Conservation (phyloP, 179 eudicot species). For the Vitellaria paradoxa region DNA sequence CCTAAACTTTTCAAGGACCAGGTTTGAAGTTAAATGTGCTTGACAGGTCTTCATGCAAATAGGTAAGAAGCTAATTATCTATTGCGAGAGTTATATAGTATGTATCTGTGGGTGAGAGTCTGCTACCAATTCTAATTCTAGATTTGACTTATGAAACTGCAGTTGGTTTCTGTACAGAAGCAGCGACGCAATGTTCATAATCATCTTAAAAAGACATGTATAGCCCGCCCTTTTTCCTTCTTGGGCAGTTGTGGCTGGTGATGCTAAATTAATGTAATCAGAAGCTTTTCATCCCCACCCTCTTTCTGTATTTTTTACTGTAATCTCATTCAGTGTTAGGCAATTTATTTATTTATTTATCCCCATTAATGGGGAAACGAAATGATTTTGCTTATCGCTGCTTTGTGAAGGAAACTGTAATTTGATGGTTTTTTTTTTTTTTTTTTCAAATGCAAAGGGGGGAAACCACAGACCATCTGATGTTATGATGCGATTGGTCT, state of each 20-base stretch:
- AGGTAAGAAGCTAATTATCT: slow-evolving; percentile 4
- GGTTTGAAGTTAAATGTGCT: slow-evolving; percentile 18
- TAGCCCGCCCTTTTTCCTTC: not conserved
- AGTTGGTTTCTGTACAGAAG: slow-evolving; percentile 23
- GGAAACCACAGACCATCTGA: too few relatives aligned
- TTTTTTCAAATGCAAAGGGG: too few relatives aligned
- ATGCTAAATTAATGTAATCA: not conserved
- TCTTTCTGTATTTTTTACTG: too few relatives aligned
- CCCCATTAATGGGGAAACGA: too few relatives aligned
- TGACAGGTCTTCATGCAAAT: slow-evolving; percentile 1
- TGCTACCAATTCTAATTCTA: not conserved
- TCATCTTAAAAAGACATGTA: not conserved
- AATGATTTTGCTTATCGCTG: too few relatives aligned
- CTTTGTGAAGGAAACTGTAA: too few relatives aligned
- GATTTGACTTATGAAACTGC: slow-evolving; percentile 14
- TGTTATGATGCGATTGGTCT: too few relatives aligned
- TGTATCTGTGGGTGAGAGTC: not conserved
- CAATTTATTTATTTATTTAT: too few relatives aligned
- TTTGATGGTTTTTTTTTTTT: too few relatives aligned
- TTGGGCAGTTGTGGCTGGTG: not conserved
- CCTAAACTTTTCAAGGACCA: slow-evolving; percentile 37
- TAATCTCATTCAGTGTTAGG: too few relatives aligned
- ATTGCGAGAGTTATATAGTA: not conserved
- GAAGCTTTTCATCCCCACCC: not conserved
- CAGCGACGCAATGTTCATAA: not conserved